These are phyloP conservation scores for Colletotrichum sp. DNA, from an alignment of 2,329 filamentous ascomycete species.

Conservation along the genomic window DNA sequence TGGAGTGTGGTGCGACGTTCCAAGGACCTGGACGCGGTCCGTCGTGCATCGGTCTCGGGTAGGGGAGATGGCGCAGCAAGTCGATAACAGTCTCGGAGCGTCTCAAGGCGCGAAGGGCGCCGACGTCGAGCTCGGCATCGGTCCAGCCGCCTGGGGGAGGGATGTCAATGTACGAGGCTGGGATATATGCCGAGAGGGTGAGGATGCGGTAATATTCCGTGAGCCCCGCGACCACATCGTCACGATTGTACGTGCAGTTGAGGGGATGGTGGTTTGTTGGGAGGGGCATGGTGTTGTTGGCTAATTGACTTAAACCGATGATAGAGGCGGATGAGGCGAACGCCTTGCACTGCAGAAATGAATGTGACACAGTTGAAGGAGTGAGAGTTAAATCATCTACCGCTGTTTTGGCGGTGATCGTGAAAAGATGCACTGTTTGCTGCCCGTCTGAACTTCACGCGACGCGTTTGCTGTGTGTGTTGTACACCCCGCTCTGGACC, in stretches of 20 bases:
- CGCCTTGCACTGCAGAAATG: background rate
- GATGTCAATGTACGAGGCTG: slow-evolving; percentile 4
- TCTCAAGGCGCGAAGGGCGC: slow-evolving; percentile 10
- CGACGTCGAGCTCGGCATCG: slow-evolving; percentile 14
- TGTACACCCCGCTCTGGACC: background rate
- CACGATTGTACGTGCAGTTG: slow-evolving; percentile 12
- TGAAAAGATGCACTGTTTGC: background rate
- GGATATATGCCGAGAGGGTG: slow-evolving; percentile 3
- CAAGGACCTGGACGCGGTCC: slow-evolving; percentile 16
- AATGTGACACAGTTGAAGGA: background rate
- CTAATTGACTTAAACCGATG: background rate
- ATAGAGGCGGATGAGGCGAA: background rate
- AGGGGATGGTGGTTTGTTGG: background rate
- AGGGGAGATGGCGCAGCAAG: slow-evolving; percentile 17
- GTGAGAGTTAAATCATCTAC: background rate
- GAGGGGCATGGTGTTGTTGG: background rate
- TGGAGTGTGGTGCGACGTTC: slow-evolving; percentile 10
- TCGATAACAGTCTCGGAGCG: slow-evolving; percentile 16
- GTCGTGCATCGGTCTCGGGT: slow-evolving; percentile 15
- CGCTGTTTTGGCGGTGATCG: background rate
- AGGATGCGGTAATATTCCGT: slow-evolving; percentile 6
- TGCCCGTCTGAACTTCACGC: background rate
- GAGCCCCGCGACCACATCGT: slow-evolving; percentile 12
- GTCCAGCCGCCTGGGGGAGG: slow-evolving; percentile 12
- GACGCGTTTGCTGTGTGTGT: slow-evolving; percentile 11